A percentile compares a stretch with the other conserved stretches of the same genome.
Conservation (phyloP, 2,329 filamentous ascomycete species). For the Xylariaceae sp. region DNA sequence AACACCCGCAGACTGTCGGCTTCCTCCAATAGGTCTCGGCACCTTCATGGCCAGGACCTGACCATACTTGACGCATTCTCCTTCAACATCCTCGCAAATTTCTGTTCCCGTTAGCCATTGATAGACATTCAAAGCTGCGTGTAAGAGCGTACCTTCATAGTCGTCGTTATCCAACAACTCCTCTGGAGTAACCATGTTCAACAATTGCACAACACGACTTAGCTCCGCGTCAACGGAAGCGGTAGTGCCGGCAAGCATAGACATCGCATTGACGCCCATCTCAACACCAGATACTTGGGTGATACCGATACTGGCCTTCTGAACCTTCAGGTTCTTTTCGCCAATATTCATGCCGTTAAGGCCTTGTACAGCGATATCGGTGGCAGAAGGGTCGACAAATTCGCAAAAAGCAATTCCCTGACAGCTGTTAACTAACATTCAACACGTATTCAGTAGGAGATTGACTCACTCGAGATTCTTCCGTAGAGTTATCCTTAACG, state of each 20-base stretch:
- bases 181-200: slow-evolving; percentile 98
- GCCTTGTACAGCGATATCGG: slow-evolving; percentile 81
- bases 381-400: slow-evolving; percentile 71
- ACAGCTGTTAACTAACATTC: slow-evolving; percentile 26
- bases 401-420: slow-evolving; percentile 97
- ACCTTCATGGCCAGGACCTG: slow-evolving; percentile 84
- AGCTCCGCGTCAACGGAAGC: slow-evolving; percentile 67
- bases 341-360: slow-evolving; percentile 91
- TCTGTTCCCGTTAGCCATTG: slow-evolving; percentile 56
- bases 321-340: slow-evolving; percentile 77
- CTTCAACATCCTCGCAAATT: slow-evolving; percentile 90
- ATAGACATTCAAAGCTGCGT: slow-evolving; percentile 4
- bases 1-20: slow-evolving; percentile 78
- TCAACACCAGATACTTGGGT: slow-evolving; percentile 90
- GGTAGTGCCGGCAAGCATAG: slow-evolving; percentile 88
- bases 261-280: slow-evolving; percentile 96
- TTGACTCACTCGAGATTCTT: slow-evolving; percentile 75
- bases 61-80: slow-evolving; percentile 91
- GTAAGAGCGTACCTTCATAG: slow-evolving; percentile 68
- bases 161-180: slow-evolving; percentile 92
- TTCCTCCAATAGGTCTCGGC: slow-evolving; percentile 77
- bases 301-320: slow-evolving; percentile 84
- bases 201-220: slow-evolving; percentile 78
- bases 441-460: neutral
- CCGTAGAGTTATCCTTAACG: slow-evolving; percentile 78